Base-by-base conservation (phyloP, 2,329 filamentous ascomycete species). In the Talaromyces rugulosus region DNA sequence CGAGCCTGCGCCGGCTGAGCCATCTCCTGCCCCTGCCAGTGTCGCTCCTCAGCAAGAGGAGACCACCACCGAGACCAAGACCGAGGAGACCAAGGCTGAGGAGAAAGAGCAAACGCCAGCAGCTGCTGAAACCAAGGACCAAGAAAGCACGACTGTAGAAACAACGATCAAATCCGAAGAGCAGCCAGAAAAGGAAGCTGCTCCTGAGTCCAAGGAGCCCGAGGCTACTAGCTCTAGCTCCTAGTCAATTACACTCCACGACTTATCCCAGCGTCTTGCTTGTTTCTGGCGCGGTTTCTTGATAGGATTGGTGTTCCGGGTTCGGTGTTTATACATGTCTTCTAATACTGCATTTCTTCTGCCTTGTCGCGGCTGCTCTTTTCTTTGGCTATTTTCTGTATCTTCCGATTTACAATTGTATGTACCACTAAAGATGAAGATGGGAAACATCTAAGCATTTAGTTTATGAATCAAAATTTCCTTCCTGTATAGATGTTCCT, bases 241-340 rank as follows among this genome's bases (percentile, higher is more conserved):
- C 63, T 72, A 62, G 65, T 23, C 44, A 47, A 47, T 27, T 8
- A 63, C 11, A 27, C 30, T 31, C 50, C 27, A 53, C 30, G 50
- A 23, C 14, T 12, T 53, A 53, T 53, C 27, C 36, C 50, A 28
- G 50, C 50, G 50, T 53, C 50, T 53, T 70, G 66, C 61, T 65
- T 68, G 68, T 66, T 70, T 70, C 72, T 72, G 73, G 73, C 69
- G 75, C 74, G 57, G 68, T 72, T 66, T 66, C 66, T 69, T 66
- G 70, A 70, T 67, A 70, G 71, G 69, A 68, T 70, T 67, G 74
- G 74, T 75, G 73, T 76, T 76, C 71, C 62, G 67, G 70, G 67
- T 71, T 66, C 54, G 62, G 63, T 31, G 66, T 69, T 63, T 56
- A 66, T 65, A 62, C 44, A 47, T 62, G 64, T 70, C 61, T 60